Base-by-base conservation (phyloP, 2,329 filamentous ascomycete genomes). In the Trichoderma aggressivum region DNA sequence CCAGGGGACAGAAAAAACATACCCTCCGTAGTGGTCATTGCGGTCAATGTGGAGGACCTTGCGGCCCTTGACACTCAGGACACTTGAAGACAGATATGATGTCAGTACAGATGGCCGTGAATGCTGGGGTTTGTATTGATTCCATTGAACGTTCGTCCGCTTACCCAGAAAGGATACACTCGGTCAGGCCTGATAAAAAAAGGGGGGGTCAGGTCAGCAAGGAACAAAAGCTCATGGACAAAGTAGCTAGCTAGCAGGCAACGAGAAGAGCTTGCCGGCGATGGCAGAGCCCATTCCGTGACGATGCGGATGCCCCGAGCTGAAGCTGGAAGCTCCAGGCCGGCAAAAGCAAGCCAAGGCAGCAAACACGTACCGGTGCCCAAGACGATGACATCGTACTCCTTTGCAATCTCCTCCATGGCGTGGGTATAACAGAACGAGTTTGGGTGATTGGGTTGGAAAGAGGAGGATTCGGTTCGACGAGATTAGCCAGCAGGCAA, bases 1-100 rank as follows among this genome's bases (percentile, higher is more conserved):
- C 36, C 28, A 16, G 16, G 65, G 36, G 53, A 39, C 7, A 1
- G 26, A 30, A 8, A 8, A 69, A 72, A 87, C 92, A 79, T 86
- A 97, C 94, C 94, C 96, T 88, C 96, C 96, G 80, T 98, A 98
- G 86, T 98, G 94, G 82, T 97, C 94, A 82, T 98, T 98, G 81
- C 94, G 92, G 85, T 98, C 96, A 82, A 99, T 97, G 86, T 99
- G 96, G 75, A 99, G 89, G 80, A 99, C 96, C 87, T 98, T 98
- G 88, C 97, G 95, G 83, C 95, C 95, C 88, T 98, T 98, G 79
- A 98, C 95, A 86, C 94, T 97, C 81, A 98, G 86, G 73, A 99
- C 94, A 84, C 94, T 81, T 39, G 7, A 56, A 53, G 69, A 73
- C 39, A 73, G 43, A 72, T 43, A 50, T 34, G 36, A 53, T 34